A percentile compares a stretch with the other conserved stretches of the same genome.
phyloP scores from a whole-genome alignment of 2,329 filamentous ascomycete species.

The Colletotrichum chrysophilum region DNA sequence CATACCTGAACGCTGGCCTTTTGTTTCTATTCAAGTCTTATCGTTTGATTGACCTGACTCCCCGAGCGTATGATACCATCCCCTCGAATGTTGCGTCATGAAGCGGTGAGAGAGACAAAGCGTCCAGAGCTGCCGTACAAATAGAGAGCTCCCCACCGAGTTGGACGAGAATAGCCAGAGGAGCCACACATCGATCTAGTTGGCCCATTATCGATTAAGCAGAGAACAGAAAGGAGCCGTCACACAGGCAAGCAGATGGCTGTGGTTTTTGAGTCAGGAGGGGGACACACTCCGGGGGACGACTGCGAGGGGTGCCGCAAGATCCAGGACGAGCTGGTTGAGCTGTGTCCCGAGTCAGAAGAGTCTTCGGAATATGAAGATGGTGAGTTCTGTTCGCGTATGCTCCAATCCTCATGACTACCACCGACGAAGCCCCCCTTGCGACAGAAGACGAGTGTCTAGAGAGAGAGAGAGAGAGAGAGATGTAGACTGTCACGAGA shows the following conservation, averaged over 20 bases:
- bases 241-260: not conserved
- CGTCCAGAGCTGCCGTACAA: slow-evolving; percentile 4
- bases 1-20: not conserved
- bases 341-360: slow-evolving; percentile 1
- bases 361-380: slow-evolving; percentile 14
- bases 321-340: slow-evolving; percentile 15
- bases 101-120: slow-evolving; percentile 19
- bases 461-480: not conserved
- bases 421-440: not conserved
- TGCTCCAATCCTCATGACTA: not conserved
- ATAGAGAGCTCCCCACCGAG: slow-evolving; percentile 4
- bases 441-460: not conserved
- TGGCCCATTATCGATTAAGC: not conserved
- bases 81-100: slow-evolving; percentile 21
- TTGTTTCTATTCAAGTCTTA: not conserved
- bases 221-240: not conserved
- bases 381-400: not conserved
- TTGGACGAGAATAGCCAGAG: not conserved
- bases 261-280: not conserved
- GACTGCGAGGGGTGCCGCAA: slow-evolving; percentile 19
- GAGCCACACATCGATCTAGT: not conserved
- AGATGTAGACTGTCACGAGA: not conserved
- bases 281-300: not conserved
- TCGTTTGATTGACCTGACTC: not conserved
- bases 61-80: slow-evolving; percentile 21